phyloP scores from a whole-genome alignment of 495 filamentous ascomycete species.

The Penicillium arizonense region DNA sequence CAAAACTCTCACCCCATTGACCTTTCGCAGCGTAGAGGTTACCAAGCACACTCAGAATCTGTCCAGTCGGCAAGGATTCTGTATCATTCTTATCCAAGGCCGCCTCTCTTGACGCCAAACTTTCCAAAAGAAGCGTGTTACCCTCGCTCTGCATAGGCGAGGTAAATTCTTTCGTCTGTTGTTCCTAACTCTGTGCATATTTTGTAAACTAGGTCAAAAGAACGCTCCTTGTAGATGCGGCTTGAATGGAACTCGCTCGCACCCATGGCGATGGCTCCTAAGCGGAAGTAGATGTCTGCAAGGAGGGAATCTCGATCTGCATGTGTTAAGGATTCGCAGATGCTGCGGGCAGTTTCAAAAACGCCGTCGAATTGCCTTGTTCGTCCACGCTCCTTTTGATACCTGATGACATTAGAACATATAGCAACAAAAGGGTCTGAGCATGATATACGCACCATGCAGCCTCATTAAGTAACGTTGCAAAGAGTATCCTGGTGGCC shows the following conservation, averaged over 20 bases:
- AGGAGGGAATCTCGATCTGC: constrained; percentile 20
- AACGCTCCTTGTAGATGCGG: constrained; percentile 12
- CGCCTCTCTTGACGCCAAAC: constrained; percentile 11
- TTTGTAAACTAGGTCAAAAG: constrained; percentile 4
- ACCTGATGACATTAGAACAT: constrained; percentile 2
- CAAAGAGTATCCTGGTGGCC: constrained; percentile 12
- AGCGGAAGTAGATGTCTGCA: constrained; percentile 14
- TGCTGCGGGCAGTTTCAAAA: constrained; percentile 13
- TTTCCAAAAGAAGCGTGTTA: constrained; percentile 9
- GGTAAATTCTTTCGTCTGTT: constrained; percentile 13
- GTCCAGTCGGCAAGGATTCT: constrained; percentile 27
- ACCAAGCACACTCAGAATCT: constrained; percentile 28
- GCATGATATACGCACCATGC: constrained; percentile 12
- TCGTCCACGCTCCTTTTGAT: constrained; percentile 16
- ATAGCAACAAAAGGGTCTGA: not conserved
- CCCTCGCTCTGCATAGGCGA: constrained; percentile 11
- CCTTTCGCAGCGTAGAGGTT: constrained; percentile 20
- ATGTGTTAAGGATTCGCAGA: constrained; percentile 5
- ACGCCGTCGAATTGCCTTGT: constrained; percentile 15
- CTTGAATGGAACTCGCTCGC: constrained; percentile 8
- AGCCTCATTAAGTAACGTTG: constrained; percentile 21
- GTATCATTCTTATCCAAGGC: constrained; percentile 12
- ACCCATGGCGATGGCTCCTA: constrained; percentile 15
- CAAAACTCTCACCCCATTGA: constrained; percentile 21
- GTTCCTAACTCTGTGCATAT: constrained; percentile 9